Percentiles rank a stretch among this genome's conserved stretches.
These are phyloP conservation scores for Neofusicoccum parvum DNA, from an alignment of 2,329 filamentous ascomycete genomes.

Conservation along the genomic window DNA sequence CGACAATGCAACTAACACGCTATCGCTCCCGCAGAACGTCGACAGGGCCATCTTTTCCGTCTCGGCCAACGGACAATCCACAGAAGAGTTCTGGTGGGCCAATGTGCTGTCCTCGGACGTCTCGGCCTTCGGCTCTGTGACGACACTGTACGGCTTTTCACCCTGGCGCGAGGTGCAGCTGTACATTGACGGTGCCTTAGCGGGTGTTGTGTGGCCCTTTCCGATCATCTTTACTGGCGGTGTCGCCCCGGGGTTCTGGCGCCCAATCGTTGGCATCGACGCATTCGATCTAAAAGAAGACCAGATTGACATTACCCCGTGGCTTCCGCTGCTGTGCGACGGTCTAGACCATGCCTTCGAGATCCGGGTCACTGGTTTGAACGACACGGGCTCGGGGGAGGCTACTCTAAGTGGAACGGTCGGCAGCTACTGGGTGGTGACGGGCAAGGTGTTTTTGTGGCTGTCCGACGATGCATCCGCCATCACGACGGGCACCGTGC, in stretches of 20 bases:
- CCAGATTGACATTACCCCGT: slow-evolving; percentile 81
- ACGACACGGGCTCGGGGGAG: slow-evolving; percentile 52
- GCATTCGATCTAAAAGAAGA: slow-evolving; percentile 78
- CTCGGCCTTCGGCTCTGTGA: slow-evolving; percentile 60
- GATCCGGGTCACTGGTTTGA: slow-evolving; percentile 67
- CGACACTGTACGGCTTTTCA: slow-evolving; percentile 65
- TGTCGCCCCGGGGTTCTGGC: slow-evolving; percentile 73
- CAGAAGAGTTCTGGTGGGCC: slow-evolving; percentile 85
- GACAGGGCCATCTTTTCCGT: slow-evolving; percentile 73
- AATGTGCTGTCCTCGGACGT: slow-evolving; percentile 69
- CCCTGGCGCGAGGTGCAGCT: slow-evolving; percentile 80
- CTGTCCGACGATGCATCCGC: slow-evolving; percentile 53
- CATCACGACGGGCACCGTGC: slow-evolving; percentile 54
- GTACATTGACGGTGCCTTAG: slow-evolving; percentile 70
- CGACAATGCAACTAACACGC: slow-evolving; percentile 60
- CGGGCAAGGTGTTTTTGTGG: slow-evolving; percentile 82
- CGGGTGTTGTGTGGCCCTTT: slow-evolving; percentile 79
- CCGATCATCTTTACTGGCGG: slow-evolving; percentile 83
- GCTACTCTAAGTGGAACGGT: slow-evolving; percentile 55
- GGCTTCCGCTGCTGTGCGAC: slow-evolving; percentile 69
- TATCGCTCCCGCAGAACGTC: slow-evolving; percentile 67
- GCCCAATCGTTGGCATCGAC: slow-evolving; percentile 76
- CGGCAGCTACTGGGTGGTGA: slow-evolving; percentile 72
- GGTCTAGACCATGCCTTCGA: slow-evolving; percentile 66
- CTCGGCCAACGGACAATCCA: slow-evolving; percentile 73